Conservation (phyloP, 148 eudicot genomes). For the Camellia granthamiana region DNA sequence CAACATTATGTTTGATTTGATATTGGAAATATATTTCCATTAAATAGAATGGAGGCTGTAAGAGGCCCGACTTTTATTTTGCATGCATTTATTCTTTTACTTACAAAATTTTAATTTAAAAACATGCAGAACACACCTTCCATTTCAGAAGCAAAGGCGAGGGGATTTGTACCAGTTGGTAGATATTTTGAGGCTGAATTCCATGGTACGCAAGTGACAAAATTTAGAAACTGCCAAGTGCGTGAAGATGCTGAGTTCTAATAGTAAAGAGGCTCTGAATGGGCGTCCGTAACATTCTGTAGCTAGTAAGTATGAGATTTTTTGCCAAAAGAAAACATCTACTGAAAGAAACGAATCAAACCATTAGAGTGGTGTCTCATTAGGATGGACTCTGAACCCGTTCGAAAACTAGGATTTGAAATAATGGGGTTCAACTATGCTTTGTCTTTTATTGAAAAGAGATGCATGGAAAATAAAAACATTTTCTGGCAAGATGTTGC, state of each 20-base stretch:
- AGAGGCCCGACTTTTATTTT: not conserved
- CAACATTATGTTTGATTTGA: no score
- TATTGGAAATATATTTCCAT: no score
- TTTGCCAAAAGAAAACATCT: no score
- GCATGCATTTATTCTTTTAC: not conserved
- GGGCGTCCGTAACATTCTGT: no score
- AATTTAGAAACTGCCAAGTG: not conserved
- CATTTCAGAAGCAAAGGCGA: constrained; percentile 77
- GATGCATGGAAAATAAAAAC: not conserved
- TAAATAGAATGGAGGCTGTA: not conserved
- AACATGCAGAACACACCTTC: constrained; percentile 58
- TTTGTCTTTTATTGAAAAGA: not conserved
- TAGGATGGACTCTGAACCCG: no score
- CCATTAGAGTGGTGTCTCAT: no score
- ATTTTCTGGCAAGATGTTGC: not conserved
- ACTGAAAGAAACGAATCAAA: no score
- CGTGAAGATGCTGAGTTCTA: not conserved
- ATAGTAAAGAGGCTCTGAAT: no score
- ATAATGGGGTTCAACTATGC: not conserved
- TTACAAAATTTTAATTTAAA: not conserved
- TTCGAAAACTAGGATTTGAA: not conserved
- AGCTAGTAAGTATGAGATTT: no score
- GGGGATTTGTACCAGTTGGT: constrained; percentile 83
- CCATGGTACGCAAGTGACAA: constrained; percentile 3
- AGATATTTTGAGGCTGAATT: constrained; percentile 58